Evolutionary conservation across 1,284 basidiomycete species (phyloP), one percentile per base, ranked within the genome.

Genomic region (Coniferiporia weirii): DNA sequence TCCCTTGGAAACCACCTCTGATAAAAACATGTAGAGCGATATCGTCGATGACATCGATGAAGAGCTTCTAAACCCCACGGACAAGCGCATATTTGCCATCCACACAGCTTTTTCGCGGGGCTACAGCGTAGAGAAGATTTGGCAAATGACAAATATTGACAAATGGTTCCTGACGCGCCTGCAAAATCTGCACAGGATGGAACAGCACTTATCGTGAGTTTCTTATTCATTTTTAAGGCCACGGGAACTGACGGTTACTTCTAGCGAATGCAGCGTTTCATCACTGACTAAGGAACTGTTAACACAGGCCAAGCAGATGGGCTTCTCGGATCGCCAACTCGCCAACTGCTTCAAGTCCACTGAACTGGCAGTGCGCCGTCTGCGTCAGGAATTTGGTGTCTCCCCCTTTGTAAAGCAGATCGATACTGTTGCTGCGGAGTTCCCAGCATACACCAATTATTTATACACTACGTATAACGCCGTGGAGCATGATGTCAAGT

Each of bases 391-490:
- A 73, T 76, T 78, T 60, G 84, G 82, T 52, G 90, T 98, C 68
- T 80, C 81, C 53, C 95, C 95, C 0, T 97, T 95, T 71, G 92
- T 98, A 73, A 99, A 98, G 80, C 96, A 98, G 73, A 99, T 98
- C 70, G 96, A 99, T 71, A 98, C 96, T 0, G 95, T 98, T 61
- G 96, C 96, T 5, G 96, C 97, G 52, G 96, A 99, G 71, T 99
- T 98, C 84, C 97, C 96, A 0, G 95, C 95, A 0, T 94, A 90
- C 79, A 98, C 97, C 63, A 99, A 99, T 79, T 98, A 99, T 75
- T 85, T 99, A 53, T 98, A 98, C 79, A 98, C 91, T 46, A 97
- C 95, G 1, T 98, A 98, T 80, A 98, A 98, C 68, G 96, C 92
- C 10, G 77, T 88, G 64, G 91, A 95, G 72, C 92, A 98, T 73